These are phyloP conservation scores for Circinella umbellata DNA, from an alignment of 371 early-diverging fungal species.

Conservation along the genomic window DNA sequence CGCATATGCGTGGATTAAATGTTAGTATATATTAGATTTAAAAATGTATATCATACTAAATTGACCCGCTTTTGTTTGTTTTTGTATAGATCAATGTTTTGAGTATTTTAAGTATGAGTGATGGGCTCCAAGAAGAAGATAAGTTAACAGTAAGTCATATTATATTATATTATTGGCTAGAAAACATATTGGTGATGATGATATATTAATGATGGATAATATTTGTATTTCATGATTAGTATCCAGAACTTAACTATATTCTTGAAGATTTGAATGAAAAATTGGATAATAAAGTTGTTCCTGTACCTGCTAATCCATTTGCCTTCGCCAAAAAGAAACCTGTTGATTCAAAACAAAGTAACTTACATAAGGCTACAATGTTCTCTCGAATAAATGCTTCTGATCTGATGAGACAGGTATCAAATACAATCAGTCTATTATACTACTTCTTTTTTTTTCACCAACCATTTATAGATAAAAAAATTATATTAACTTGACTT, in stretches of 20 bases:
- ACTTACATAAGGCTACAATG: slow-evolving; percentile 25
- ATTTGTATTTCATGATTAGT: slow-evolving; percentile 9
- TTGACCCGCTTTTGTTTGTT: background rate
- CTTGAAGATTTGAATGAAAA: slow-evolving; percentile 60
- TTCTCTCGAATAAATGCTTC: slow-evolving; percentile 40
- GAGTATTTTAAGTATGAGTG: slow-evolving; percentile 22
- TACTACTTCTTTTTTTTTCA: background rate
- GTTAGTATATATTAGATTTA: slow-evolving; percentile 26
- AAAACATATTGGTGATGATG: background rate
- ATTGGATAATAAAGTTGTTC: slow-evolving; percentile 53
- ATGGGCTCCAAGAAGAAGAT: background rate
- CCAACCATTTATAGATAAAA: background rate
- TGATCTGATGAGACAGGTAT: slow-evolving; percentile 44
- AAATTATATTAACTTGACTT: background rate
- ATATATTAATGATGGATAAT: background rate
- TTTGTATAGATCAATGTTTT: slow-evolving; percentile 30
- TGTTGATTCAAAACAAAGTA: slow-evolving; percentile 14
- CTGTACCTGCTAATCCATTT: slow-evolving; percentile 30
- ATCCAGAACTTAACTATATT: slow-evolving; percentile 49
- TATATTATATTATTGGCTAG: background rate
- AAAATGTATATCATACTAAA: background rate
- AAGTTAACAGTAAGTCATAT: slow-evolving; percentile 15
- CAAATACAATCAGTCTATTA: background rate
- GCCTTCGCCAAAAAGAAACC: slow-evolving; percentile 50
- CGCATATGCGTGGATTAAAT: slow-evolving; percentile 55